Conservation (phyloP, 106 monocot genomes). For the Platanthera zijinensis region DNA sequence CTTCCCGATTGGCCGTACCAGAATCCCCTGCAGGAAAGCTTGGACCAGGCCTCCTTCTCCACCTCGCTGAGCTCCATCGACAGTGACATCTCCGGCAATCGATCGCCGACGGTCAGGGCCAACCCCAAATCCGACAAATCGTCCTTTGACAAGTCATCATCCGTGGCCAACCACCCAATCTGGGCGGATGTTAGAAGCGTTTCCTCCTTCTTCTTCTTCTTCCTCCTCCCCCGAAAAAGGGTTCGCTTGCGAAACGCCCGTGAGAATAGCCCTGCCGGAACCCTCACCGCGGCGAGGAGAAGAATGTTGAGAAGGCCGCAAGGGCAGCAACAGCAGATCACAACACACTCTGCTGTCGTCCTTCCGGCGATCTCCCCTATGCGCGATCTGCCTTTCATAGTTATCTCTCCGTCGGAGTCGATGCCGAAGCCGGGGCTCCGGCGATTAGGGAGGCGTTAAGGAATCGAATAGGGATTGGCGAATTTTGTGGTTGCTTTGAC, state of each 20-base stretch:
- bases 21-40: slow-evolving; percentile 56
- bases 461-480: background rate
- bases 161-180: background rate
- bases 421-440: too few species aligned
- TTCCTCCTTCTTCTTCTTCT: background rate
- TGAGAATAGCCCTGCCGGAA: slow-evolving; percentile 9
- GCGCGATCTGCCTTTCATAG: background rate
- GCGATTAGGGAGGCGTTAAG: too few species aligned
- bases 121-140: background rate
- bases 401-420: background rate
- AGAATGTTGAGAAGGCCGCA: slow-evolving; percentile 4
- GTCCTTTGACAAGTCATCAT: background rate
- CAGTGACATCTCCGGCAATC: slow-evolving; percentile 11
- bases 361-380: slow-evolving; percentile 4
- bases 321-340: slow-evolving; percentile 22
- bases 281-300: slow-evolving; percentile 6
- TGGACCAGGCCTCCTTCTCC: slow-evolving; percentile 58
- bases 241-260: slow-evolving; percentile 3
- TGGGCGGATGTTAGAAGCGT: background rate
- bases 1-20: slow-evolving; percentile 70
- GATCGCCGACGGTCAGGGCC: background rate
- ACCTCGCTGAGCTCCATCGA: slow-evolving; percentile 29
- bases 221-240: background rate
- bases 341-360: slow-evolving; percentile 14
- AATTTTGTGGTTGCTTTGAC: background rate